Base-by-base conservation (phyloP, 495 filamentous ascomycete species). In the Halenospora varia region DNA sequence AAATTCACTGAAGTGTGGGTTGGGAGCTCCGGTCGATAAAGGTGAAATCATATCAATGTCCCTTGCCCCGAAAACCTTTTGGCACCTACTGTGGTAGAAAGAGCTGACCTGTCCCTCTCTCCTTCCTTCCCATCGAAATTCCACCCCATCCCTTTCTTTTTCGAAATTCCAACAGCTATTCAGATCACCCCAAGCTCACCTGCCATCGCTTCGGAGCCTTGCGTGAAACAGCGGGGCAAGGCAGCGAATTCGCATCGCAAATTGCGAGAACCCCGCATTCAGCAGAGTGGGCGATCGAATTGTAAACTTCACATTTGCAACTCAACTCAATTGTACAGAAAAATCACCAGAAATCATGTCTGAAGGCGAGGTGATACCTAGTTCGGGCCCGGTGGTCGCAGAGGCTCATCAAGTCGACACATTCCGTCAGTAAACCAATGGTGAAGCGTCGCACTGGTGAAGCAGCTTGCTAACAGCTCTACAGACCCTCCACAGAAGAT, bases 331-430 rank as follows among this genome's bases (percentile, higher is more conserved):
- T 25, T 13, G 49, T 11, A 25, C 18, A 40, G 10, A 18, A 11
- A 48, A 39, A 51, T 19, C 55, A 46, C 2, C 59, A 59, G 62
- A 72, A 74, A 76, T 53, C 63, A 93, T 94, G 88, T 84, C 83
- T 67, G 85, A 88, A 71, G 82, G 77, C 56, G 68, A 68, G 18
- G 69, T 77, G 57, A 66, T 70, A 53, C 73, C 80, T 52, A 75
- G 78, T 60, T 81, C 82, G 70, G 73, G 77, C 67, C 76, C 82
- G 2, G 89, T 92, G 74, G 90, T 95, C 57, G 78, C 78, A 48
- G 91, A 96, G 77, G 88, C 91, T 65, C 89, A 94, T 72, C 76
- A 88, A 68, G 88, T 91, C 62, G 85, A 92, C 72, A 96, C 89
- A 15, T 94, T 82, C 75, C 86, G 89, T 82, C 61, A 70, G 75